Evolutionary conservation across 768 basidiomycete genomes (phyloP).

Genomic region (Russula griseocarnosa): DNA sequence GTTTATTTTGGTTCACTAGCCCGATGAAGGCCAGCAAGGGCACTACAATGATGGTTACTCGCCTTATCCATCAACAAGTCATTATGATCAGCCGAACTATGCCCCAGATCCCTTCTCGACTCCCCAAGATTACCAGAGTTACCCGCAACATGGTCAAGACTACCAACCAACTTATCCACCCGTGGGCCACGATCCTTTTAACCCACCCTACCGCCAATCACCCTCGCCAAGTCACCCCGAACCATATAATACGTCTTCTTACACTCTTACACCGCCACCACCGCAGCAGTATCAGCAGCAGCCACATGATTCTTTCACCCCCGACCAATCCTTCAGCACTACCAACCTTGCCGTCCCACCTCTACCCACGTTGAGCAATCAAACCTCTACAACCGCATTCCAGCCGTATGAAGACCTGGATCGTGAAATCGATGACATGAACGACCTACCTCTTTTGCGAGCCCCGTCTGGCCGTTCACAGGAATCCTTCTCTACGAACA

Average conservation of each 20-base stretch:
- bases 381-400: constrained; percentile 20
- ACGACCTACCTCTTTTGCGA: constrained; percentile 65
- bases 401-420: constrained; percentile 35
- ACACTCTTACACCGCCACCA: constrained; percentile 21
- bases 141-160: constrained; percentile 27
- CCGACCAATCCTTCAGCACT: constrained; percentile 5
- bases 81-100: constrained; percentile 36
- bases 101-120: constrained; percentile 44
- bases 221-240: constrained; percentile 32
- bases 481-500: constrained; percentile 33
- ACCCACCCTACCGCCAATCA: constrained; percentile 27
- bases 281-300: background rate
- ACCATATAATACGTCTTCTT: constrained; percentile 15
- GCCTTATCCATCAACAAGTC: constrained; percentile 42
- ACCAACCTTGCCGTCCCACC: constrained; percentile 23
- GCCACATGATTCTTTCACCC: background rate
- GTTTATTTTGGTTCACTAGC: constrained; percentile 35
- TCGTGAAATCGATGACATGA: constrained; percentile 43
- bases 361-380: constrained; percentile 23
- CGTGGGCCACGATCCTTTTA: constrained; percentile 25
- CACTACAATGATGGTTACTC: constrained; percentile 67
- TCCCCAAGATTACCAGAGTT: constrained; percentile 26
- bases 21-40: constrained; percentile 59
- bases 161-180: constrained; percentile 29
- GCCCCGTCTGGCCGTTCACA: constrained; percentile 25